A percentile compares a stretch with the other conserved stretches of the same genome.
Evolutionary conservation across 768 basidiomycete genomes (phyloP).

Genomic region (Podaxis sp.): DNA sequence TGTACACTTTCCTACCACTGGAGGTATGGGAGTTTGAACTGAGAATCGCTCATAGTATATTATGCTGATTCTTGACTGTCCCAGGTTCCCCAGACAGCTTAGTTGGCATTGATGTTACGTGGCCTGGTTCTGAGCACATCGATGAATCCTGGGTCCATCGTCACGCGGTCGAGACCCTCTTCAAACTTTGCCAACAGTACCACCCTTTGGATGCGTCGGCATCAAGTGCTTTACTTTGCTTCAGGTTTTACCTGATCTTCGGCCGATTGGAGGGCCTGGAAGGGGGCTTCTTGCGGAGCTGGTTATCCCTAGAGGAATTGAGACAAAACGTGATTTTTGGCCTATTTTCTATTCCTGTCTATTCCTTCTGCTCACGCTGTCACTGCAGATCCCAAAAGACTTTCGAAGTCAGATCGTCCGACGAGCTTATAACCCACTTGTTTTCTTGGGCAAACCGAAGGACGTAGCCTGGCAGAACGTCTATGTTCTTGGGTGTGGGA

Average conservation of each 20-base stretch:
- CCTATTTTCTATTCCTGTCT: not conserved
- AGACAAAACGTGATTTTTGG: not conserved
- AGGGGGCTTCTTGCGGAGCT: not conserved
- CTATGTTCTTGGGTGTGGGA: not conserved
- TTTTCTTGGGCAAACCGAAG: not conserved
- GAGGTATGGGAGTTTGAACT: not conserved
- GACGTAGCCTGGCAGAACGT: not conserved
- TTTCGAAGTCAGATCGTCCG: not conserved
- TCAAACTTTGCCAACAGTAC: not conserved
- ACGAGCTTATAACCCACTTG: not conserved
- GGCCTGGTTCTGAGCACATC: not conserved
- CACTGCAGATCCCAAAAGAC: not conserved
- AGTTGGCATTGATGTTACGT: not conserved
- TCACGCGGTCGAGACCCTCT: not conserved
- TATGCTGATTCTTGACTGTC: not conserved
- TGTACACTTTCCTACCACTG: not conserved
- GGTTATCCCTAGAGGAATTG: not conserved
- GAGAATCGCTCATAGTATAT: not conserved
- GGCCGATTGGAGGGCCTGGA: too few relatives aligned
- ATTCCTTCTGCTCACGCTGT: not conserved
- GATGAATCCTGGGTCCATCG: not conserved
- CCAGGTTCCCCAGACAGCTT: not conserved
- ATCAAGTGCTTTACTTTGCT: not conserved
- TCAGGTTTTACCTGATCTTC: not conserved
- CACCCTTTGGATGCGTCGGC: not conserved